Conservation (phyloP, 306 rosid species). For the Citrullus mucosospermus region DNA sequence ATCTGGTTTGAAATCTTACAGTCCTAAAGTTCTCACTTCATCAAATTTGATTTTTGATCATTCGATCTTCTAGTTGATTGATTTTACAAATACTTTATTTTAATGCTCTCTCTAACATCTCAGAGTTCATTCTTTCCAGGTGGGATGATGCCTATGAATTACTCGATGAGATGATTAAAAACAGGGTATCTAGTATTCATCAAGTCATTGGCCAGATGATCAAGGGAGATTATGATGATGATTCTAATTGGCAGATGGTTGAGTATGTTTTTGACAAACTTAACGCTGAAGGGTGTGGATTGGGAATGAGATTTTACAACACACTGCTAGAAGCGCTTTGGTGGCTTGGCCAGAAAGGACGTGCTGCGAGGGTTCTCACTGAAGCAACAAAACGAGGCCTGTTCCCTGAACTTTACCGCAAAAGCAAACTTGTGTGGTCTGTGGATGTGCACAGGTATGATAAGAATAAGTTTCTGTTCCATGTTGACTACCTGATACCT, state of each 20-base stretch:
- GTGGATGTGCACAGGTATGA: conserved; percentile 82
- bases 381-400: conserved; percentile 86
- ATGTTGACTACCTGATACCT: neutral
- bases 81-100: neutral
- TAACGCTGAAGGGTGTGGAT: conserved; percentile 70
- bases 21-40: neutral
- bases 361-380: conserved; percentile 81
- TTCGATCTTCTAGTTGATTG: neutral
- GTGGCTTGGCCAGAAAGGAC: conserved; percentile 86
- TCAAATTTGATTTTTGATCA: neutral
- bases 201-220: conserved; percentile 91
- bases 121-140: conserved; percentile 36
- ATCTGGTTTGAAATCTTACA: neutral
- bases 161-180: conserved; percentile 61
- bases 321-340: conserved; percentile 89
- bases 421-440: conserved; percentile 72
- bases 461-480: conserved; percentile 8
- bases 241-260: conserved; percentile 95
- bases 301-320: conserved; percentile 78
- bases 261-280: conserved; percentile 92
- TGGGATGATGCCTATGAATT: conserved; percentile 61
- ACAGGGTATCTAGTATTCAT: conserved; percentile 66
- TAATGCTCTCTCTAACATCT: conserved; percentile 14
- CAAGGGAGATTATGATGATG: conserved; percentile 89
- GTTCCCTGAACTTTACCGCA: conserved; percentile 79